phyloP scores from a whole-genome alignment of 1,284 basidiomycete species.

The Trichosporon sp. region DNA sequence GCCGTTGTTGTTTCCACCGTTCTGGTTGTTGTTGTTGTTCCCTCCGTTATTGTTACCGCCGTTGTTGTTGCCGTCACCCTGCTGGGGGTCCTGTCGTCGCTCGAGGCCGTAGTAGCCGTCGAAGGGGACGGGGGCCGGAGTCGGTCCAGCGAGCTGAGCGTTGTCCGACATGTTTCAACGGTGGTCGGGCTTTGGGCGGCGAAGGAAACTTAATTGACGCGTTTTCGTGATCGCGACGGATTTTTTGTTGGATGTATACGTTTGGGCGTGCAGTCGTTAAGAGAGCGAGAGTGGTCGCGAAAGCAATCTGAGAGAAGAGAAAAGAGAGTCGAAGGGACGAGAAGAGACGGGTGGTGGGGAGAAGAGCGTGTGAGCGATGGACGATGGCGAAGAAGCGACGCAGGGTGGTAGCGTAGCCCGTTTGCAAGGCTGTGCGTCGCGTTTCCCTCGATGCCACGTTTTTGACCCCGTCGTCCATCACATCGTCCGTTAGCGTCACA shows the following conservation, averaged over 20 bases:
- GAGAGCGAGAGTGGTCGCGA: background rate
- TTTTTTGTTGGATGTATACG: background rate
- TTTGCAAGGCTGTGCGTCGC: slow-evolving; percentile 1
- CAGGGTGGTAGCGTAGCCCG: background rate
- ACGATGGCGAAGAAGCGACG: background rate
- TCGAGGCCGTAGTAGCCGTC: background rate
- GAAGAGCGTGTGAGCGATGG: background rate
- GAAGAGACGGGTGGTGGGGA: background rate
- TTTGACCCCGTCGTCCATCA: background rate
- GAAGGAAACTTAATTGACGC: background rate
- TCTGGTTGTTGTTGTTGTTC: background rate
- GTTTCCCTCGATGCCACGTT: background rate
- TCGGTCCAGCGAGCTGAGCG: background rate
- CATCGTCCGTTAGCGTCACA: background rate
- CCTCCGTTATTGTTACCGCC: background rate
- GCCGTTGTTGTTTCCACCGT: background rate
- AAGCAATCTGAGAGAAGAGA: background rate
- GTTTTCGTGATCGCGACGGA: background rate
- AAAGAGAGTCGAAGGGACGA: background rate
- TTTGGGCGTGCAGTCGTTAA: background rate
- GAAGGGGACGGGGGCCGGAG: background rate
- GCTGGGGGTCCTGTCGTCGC: background rate
- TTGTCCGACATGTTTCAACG: background rate
- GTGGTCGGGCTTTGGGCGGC: background rate
- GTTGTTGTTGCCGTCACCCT: background rate